Evolutionary conservation across 257 asterid genomes (phyloP), one percentile per base, ranked within the genome.

Genomic region (Plantago ovata): DNA sequence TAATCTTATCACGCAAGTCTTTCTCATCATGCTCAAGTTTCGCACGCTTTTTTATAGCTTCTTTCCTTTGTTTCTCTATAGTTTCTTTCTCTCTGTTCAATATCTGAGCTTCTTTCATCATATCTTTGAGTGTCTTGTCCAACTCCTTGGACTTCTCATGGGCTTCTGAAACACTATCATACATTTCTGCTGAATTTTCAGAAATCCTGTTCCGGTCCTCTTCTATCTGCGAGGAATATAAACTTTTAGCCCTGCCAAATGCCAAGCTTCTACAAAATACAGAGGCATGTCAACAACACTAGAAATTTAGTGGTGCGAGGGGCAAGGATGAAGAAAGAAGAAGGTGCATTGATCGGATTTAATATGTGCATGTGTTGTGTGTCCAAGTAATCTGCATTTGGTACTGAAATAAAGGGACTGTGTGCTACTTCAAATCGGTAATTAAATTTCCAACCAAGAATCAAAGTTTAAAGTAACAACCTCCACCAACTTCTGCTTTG

Each of bases 11-110:
- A 38, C 77, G 86, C 72, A 85, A 77, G 62, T 92, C 98, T 61
- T 84, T 86, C 72, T 79, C 81, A 75, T 88, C 98, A 72, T 85
- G 95, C 70, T 92, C 97, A 61, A 92, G 85, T 69, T 88, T 81
- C 38, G 98, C 93, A 62, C 93, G 95, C 72, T 80, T 86, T 74
- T 80, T 81, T 39, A 92, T 82, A 61, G 95, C 97, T 69, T 79
- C 97, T 38, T 80, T 82, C 63, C 79, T 79, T 65, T 85, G 95
- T 75, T 92, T 92, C 78, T 85, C 97, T 43, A 82, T 70, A 52
- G 87, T 83, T 66, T 85, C 98, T 75, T 84, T 92, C 73, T 92
- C 97, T 69, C 85, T 85, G 73, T 66, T 80, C 62, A 85, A 74
- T 66, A 79, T 88, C 77, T 88, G 95, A 70, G 70, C 72, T 77